These are phyloP conservation scores for Suhomyces canberraensis DNA, from an alignment of 805 yeast species.

Conservation along the genomic window DNA sequence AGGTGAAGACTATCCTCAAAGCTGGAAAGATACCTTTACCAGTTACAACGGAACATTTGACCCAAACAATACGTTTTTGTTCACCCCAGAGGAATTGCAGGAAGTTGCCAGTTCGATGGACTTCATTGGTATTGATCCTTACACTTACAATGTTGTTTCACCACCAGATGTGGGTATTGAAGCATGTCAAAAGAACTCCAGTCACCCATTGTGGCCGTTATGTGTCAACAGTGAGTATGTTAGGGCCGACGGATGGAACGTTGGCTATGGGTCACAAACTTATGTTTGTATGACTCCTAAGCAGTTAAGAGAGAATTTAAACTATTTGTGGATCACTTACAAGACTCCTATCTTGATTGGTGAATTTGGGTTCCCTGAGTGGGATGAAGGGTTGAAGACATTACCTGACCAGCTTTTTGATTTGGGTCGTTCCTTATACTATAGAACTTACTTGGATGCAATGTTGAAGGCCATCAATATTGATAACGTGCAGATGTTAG, in stretches of 20 bases:
- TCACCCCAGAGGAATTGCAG: constrained; percentile 23
- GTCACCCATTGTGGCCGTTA: constrained; percentile 22
- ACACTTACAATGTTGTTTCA: constrained; percentile 20
- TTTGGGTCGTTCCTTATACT: constrained; percentile 26
- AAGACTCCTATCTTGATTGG: constrained; percentile 24
- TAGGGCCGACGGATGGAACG: constrained; percentile 16
- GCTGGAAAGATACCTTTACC: constrained; percentile 16
- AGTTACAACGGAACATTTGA: constrained; percentile 9
- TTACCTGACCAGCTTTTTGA: constrained; percentile 25
- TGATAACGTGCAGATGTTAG: constrained; percentile 25
- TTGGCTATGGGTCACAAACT: constrained; percentile 20
- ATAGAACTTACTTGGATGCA: constrained; percentile 23
- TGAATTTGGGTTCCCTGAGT: constrained; percentile 35
- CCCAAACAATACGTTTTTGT: constrained; percentile 8
- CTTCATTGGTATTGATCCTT: constrained; percentile 32
- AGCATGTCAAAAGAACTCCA: constrained; percentile 18
- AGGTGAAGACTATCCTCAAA: constrained; percentile 27
- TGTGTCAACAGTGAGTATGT: constrained; percentile 19
- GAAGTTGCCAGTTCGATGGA: constrained; percentile 23
- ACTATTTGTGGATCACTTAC: constrained; percentile 21
- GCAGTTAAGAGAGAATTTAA: constrained; percentile 24
- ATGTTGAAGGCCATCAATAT: constrained; percentile 20
- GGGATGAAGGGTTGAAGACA: constrained; percentile 24
- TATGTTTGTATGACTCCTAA: constrained; percentile 21
- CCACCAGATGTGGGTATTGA: constrained; percentile 20